phyloP scores from a whole-genome alignment of 768 basidiomycete genomes.

The Asterophora lycoperdoides region DNA sequence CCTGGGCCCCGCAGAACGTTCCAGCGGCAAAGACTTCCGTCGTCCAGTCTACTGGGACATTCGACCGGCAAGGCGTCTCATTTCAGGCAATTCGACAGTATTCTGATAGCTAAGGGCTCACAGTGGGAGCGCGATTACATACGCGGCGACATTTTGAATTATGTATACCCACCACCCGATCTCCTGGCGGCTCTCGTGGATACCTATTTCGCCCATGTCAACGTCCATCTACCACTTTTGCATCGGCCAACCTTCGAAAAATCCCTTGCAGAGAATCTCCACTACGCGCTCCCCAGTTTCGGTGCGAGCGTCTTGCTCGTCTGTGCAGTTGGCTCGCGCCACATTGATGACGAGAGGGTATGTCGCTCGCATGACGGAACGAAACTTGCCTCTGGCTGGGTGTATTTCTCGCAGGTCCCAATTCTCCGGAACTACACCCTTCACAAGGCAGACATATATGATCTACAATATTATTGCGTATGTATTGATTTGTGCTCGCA shows the following conservation, averaged over 20 bases:
- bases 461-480: slow-evolving; percentile 63
- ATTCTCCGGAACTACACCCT: slow-evolving; percentile 57
- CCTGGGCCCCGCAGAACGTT: neutral
- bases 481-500: slow-evolving; percentile 17
- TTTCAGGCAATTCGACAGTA: neutral
- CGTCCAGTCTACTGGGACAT: slow-evolving; percentile 34
- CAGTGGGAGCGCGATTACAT: slow-evolving; percentile 33
- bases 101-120: neutral
- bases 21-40: slow-evolving; percentile 24
- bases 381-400: slow-evolving; percentile 53
- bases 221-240: slow-evolving; percentile 60
- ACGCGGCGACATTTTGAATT: slow-evolving; percentile 17
- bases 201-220: slow-evolving; percentile 56
- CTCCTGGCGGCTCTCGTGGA: slow-evolving; percentile 50
- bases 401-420: slow-evolving; percentile 64
- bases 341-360: slow-evolving; percentile 51
- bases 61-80: slow-evolving; percentile 24
- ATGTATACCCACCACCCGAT: slow-evolving; percentile 45
- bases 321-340: slow-evolving; percentile 63
- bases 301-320: slow-evolving; percentile 58
- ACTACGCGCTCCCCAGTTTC: slow-evolving; percentile 48
- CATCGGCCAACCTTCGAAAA: slow-evolving; percentile 66
- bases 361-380: slow-evolving; percentile 30
- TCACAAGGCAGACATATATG: slow-evolving; percentile 59
- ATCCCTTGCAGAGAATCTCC: slow-evolving; percentile 41